Base-by-base conservation (phyloP, 176 grass and related monocot species). In the Rhynchospora breviuscula region DNA sequence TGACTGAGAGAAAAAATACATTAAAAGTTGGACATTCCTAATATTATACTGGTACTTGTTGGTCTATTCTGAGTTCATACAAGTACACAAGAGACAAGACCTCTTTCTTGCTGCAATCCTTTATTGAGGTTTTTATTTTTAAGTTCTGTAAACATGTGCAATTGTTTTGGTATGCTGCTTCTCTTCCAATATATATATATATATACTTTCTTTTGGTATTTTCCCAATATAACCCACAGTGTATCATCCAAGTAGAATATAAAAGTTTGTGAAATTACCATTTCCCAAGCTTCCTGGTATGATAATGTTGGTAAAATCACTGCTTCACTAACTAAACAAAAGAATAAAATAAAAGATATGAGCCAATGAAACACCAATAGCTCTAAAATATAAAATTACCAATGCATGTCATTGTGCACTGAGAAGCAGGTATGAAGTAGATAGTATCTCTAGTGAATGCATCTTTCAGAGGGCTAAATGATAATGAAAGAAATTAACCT, bases 261-360 rank as follows among this genome's bases (percentile, higher is more conserved):
- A 84, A 26, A 89, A 87, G 57, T 72, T 79, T 86, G 33, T 85
- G 63, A 89, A 44, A 77, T 90, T 86, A 99, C 96, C 93, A 99
- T 99, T 99, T 99, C 96, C 96, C 96, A 99, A 49, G 93, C 96
- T 89, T 99, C 96, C 78, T 99, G 96, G 87, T 99, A 99, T 7
- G 96, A 99, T 79, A 99, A 91, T 25, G 91, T 92, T 63, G 88
- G 91, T 82, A 99, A 83, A 70, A 95, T 99, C 85, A 99, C 96
- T 81, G 96, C 96, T 79, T 99, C 96, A 23, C 96, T 90, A 85
- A 99, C 96, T 99, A 93, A 84, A 40, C 35, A 40, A 40, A 40
- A 98, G n/a, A 85, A 78, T 71, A 84, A 59, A 14, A 82, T 33
- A 25, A n/a, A 67, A 67, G 49, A 67, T 49, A 67, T 67, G 67